These are phyloP conservation scores for Eucalyptus cloeziana DNA, from an alignment of 345 rosid genomes.

Conservation along the genomic window DNA sequence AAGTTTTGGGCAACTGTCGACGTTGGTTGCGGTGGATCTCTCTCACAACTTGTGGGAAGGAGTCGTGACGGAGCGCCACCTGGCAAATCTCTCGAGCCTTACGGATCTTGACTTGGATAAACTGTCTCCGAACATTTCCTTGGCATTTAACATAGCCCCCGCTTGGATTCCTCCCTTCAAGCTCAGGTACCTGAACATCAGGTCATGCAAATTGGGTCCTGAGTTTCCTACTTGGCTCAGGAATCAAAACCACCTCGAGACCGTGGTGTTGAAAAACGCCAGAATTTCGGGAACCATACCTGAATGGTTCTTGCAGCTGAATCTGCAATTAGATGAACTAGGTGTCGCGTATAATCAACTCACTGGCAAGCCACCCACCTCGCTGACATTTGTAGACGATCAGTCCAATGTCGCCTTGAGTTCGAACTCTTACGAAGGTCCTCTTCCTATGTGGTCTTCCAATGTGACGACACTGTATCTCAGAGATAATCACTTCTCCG, in stretches of 20 bases:
- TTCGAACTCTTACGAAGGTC: neutral
- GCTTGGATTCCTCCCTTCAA: neutral
- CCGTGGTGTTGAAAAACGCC: neutral
- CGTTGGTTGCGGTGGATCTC: neutral
- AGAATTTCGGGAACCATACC: neutral
- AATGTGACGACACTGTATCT: neutral
- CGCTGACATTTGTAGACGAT: neutral
- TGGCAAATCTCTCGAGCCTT: neutral
- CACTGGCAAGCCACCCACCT: neutral
- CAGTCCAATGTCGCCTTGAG: neutral
- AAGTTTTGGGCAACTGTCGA: neutral
- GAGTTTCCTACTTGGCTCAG: neutral
- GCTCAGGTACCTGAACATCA: neutral
- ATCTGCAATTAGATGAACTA: neutral
- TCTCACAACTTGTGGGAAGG: neutral
- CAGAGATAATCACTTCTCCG: neutral
- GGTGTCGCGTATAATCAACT: neutral
- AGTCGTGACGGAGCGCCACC: neutral
- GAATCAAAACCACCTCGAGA: conserved; percentile 22
- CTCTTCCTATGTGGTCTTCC: neutral
- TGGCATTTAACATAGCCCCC: neutral
- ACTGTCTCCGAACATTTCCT: neutral
- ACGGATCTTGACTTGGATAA: neutral
- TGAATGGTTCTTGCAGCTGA: neutral
- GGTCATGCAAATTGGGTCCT: neutral